These are phyloP conservation scores for Corymbia calophylla DNA, from an alignment of 441 rosid species.

Conservation along the genomic window DNA sequence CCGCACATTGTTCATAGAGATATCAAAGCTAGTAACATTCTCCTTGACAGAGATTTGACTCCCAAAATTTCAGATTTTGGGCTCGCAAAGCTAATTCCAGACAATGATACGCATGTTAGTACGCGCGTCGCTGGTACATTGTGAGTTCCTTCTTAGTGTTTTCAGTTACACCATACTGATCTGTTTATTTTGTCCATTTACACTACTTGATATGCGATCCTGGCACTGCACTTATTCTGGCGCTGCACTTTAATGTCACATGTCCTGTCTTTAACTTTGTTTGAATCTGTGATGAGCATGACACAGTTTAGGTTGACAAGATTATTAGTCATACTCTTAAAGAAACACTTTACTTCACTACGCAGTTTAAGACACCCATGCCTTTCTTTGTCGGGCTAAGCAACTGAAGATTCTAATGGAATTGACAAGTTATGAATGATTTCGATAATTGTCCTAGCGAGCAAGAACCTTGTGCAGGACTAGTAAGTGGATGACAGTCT, in stretches of 20 bases:
- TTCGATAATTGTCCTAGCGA: not conserved
- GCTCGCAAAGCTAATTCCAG: conserved; percentile 87
- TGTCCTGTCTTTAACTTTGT: not conserved
- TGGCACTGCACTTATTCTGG: not conserved
- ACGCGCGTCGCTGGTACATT: conserved; percentile 97
- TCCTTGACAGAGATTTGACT: conserved; percentile 67
- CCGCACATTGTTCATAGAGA: conserved; percentile 84
- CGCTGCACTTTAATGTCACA: not conserved
- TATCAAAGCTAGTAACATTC: conserved; percentile 95
- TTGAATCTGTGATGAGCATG: not conserved
- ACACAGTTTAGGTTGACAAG: not conserved
- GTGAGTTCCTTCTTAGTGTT: conserved; percentile 37
- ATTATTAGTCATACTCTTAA: not conserved
- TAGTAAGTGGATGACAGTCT: not conserved
- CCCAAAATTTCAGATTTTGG: conserved; percentile 97
- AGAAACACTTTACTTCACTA: not conserved
- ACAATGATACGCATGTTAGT: conserved; percentile 83
- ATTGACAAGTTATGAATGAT: not conserved
- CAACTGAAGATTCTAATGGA: not conserved
- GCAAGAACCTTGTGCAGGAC: not conserved
- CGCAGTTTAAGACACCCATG: not conserved
- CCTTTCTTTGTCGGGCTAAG: not conserved
- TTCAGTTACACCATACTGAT: not conserved
- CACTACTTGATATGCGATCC: not conserved
- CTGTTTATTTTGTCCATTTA: not conserved